Conservation (phyloP, 306 rosid species). For the Cicer yamashitae region DNA sequence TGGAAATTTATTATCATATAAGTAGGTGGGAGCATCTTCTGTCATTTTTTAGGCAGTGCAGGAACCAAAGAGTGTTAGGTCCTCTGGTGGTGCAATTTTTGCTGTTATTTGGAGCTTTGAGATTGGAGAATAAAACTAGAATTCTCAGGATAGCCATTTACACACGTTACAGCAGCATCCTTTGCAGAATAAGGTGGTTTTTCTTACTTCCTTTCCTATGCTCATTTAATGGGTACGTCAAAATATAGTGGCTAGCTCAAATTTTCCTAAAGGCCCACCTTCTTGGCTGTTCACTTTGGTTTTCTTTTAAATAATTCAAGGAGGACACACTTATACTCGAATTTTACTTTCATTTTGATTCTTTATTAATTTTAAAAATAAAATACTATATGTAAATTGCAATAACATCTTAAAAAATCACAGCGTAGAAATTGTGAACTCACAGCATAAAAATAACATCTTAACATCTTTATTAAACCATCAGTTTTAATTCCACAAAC, state of each 20-base stretch:
- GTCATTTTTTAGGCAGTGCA: slow-evolving; percentile 2
- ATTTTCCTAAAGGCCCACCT: neutral
- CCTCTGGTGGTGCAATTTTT: neutral
- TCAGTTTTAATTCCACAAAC: slow-evolving; percentile 35
- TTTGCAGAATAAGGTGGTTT: slow-evolving; percentile 9
- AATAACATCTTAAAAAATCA: neutral
- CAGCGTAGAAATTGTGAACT: neutral
- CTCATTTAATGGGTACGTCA: neutral
- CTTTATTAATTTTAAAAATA: slow-evolving; percentile 7
- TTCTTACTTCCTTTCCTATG: slow-evolving; percentile 9
- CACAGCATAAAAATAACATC: too few species aligned
- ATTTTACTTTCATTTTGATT: neutral
- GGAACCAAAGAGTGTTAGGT: slow-evolving; percentile 2
- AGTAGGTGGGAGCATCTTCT: neutral
- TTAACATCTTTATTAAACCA: neutral
- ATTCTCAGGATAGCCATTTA: slow-evolving; percentile 15
- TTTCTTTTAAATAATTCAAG: slow-evolving; percentile 32
- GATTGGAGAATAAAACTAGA: slow-evolving; percentile 23
- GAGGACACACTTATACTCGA: slow-evolving; percentile 19
- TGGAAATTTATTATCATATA: neutral
- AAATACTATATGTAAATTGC: neutral
- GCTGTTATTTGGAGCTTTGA: neutral
- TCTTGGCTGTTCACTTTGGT: slow-evolving; percentile 13
- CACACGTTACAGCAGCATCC: slow-evolving; percentile 1
- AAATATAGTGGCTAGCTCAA: neutral